Conservation (phyloP, 2,329 filamentous ascomycete genomes). For the Colletotrichum acutatum region DNA sequence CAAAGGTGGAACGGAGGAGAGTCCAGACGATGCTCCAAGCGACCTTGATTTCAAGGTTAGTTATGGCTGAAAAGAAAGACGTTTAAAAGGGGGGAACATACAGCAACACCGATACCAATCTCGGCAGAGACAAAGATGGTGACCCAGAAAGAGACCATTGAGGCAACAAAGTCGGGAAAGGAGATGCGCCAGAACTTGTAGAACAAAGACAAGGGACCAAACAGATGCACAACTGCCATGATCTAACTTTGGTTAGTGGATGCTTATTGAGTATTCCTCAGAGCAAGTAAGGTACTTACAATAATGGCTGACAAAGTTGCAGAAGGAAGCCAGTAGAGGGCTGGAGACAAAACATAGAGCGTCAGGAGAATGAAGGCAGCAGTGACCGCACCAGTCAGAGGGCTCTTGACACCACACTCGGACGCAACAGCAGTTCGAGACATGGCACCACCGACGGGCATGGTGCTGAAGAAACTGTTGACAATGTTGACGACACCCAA, state of each 20-base stretch:
- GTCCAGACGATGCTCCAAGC: constrained; percentile 73
- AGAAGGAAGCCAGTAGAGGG: constrained; percentile 75
- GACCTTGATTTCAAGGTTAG: constrained; percentile 41
- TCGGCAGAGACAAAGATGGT: constrained; percentile 71
- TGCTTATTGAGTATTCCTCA: constrained; percentile 21
- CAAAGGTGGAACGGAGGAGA: constrained; percentile 54
- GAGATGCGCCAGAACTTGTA: constrained; percentile 74
- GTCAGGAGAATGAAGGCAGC: constrained; percentile 70
- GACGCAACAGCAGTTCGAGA: constrained; percentile 76
- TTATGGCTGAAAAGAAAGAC: not conserved
- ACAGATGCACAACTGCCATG: constrained; percentile 30
- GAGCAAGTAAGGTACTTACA: constrained; percentile 71
- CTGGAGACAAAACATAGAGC: constrained; percentile 69
- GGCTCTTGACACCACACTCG: constrained; percentile 70
- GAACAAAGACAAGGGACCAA: constrained; percentile 55
- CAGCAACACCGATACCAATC: constrained; percentile 67
- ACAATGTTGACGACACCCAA: constrained; percentile 71
- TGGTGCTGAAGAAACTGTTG: constrained; percentile 73
- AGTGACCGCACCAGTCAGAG: constrained; percentile 69
- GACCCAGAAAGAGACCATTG: constrained; percentile 73
- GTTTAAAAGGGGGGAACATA: not conserved
- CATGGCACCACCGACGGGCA: constrained; percentile 75
- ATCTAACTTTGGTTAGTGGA: constrained; percentile 11
- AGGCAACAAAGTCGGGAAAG: constrained; percentile 71
- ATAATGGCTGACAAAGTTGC: constrained; percentile 74